These are phyloP conservation scores for Talaromyces sp. DNA, from an alignment of 2,329 filamentous ascomycete species.

Conservation along the genomic window DNA sequence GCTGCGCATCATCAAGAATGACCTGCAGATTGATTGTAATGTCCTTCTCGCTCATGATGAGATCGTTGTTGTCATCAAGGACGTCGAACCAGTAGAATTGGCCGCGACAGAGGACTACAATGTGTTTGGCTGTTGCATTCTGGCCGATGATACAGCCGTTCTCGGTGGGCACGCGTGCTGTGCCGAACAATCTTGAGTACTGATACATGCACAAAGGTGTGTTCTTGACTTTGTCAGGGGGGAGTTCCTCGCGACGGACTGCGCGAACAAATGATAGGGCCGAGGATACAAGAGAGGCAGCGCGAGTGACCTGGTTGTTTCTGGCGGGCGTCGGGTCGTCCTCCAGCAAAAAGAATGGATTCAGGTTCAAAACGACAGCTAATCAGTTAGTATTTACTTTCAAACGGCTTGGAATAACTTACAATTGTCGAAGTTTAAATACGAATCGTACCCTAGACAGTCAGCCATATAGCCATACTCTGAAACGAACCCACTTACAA, in stretches of 20 bases:
- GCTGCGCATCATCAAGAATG: slow-evolving; percentile 83
- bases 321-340: slow-evolving; percentile 95
- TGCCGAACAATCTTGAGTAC: slow-evolving; percentile 91
- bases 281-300: slow-evolving; percentile 86
- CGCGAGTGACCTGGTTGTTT: slow-evolving; percentile 93
- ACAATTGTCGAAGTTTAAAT: slow-evolving; percentile 93
- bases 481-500: slow-evolving; percentile 61
- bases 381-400: slow-evolving; percentile 16
- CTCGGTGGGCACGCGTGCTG: slow-evolving; percentile 87
- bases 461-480: neutral
- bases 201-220: slow-evolving; percentile 96
- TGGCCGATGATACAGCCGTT: slow-evolving; percentile 95
- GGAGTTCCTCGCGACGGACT: slow-evolving; percentile 86
- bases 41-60: slow-evolving; percentile 97
- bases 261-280: slow-evolving; percentile 89
- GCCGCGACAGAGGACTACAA: slow-evolving; percentile 88
- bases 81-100: slow-evolving; percentile 99
- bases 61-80: slow-evolving; percentile 85
- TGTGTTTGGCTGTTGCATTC: slow-evolving; percentile 85
- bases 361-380: slow-evolving; percentile 90
- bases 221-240: slow-evolving; percentile 79
- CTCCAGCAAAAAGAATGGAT: slow-evolving; percentile 95
- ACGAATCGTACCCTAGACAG: slow-evolving; percentile 90
- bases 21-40: slow-evolving; percentile 86
- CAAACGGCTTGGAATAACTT: slow-evolving; percentile 22